Evolutionary conservation across 108 stramenopile genomes (phyloP), one percentile per base, ranked within the genome.

Genomic region (Skeletonema grethae): DNA sequence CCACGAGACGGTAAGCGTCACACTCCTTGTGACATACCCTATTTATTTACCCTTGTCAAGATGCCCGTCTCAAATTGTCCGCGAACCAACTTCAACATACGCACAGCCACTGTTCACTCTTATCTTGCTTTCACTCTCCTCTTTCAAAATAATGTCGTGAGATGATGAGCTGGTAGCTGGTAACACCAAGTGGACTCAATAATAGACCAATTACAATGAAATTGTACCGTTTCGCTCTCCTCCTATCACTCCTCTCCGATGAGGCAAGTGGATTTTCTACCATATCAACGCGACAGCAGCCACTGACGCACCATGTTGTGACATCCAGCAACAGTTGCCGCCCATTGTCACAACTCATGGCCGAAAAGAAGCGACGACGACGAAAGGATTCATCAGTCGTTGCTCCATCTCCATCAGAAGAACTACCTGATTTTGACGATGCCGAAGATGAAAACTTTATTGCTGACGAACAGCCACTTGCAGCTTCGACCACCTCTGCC

Each of bases 361-460:
- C 61, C 9, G 73, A 35, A 34, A 70, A 63, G 29, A 81, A 76
- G 69, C 63, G 76, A 62, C 56, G 70, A 32, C 80, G 80, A 13
- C 60, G 76, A 55, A 80, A 80, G 69, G 63, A 63, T 58, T 63
- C 79, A 22, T 28, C 53, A 22, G 7, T 53, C n/a, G 22, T 20
- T 9, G 15, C 63, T 32, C 43, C 59, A 29, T 58, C 73, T 22
- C 39, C 45, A 18, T 20, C 32, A 12, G 76, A 76, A 35, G 89
- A 88, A 15, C 73, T 94, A 18, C 92, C 92, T 28, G 92, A 94
- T 12, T 94, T 94, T 76, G 90, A 91, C 45, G 34, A 88, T 38
- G 85, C 58, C 7, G 87, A 82, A 50, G 76, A 70, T 57, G 73
- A 31, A 4, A 79, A 84, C 24, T 65, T 56, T 18, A 59, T 39